Conservation (phyloP, 106 monocot genomes). For the Xerophyta viscosa region DNA sequence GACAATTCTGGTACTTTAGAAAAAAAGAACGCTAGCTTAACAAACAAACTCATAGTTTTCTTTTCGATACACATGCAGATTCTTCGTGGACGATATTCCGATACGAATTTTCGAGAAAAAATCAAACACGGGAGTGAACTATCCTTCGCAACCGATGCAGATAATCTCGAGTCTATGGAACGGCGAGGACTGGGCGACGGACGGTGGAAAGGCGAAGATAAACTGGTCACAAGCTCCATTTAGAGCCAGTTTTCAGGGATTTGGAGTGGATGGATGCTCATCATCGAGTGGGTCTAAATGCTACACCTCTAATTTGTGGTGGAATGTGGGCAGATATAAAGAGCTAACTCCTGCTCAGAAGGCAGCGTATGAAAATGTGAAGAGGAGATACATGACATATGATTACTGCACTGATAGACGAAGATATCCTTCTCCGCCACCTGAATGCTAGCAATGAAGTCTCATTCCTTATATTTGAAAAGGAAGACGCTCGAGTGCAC, state of each 20-base stretch:
- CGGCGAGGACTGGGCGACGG: constrained; percentile 70
- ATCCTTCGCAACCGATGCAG: constrained; percentile 46
- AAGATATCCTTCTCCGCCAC: constrained; percentile 20
- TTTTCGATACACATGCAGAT: constrained; percentile 31
- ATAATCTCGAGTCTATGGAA: constrained; percentile 57
- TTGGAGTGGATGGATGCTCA: constrained; percentile 35
- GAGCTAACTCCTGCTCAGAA: constrained; percentile 22
- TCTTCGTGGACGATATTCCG: constrained; percentile 54
- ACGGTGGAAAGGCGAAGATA: constrained; percentile 46
- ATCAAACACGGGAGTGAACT: constrained; percentile 20
- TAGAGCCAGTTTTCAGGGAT: constrained; percentile 30
- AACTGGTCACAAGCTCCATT: constrained; percentile 58
- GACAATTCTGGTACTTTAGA: no score
- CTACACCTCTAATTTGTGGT: constrained; percentile 23
- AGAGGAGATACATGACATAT: constrained; percentile 31
- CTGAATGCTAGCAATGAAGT: constrained; percentile 33
- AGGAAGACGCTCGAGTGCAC: no score
- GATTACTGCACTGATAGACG: constrained; percentile 48
- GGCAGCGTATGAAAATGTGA: constrained; percentile 13
- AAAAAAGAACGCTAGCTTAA: no score
- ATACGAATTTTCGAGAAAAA: constrained; percentile 44
- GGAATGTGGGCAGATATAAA: constrained; percentile 35
- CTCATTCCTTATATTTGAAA: no score
- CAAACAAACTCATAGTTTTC: no score
- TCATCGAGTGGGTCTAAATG: not conserved